These are phyloP conservation scores for Rhinocladiella similis DNA, from an alignment of 2,329 filamentous ascomycete genomes.

Conservation along the genomic window DNA sequence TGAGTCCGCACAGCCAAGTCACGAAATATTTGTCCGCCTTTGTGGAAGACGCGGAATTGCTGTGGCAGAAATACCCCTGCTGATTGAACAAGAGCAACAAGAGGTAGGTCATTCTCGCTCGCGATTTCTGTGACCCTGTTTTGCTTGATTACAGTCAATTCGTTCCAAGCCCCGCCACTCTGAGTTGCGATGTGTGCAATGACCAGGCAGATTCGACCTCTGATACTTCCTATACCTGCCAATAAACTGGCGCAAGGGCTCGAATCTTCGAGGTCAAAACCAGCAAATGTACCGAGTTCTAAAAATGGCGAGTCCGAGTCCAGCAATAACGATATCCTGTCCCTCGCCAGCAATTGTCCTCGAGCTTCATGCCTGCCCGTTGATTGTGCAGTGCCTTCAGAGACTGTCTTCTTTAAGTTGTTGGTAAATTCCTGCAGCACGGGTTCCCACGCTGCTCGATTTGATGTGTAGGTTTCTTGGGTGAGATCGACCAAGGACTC, in stretches of 20 bases:
- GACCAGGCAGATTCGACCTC: slow-evolving; percentile 39
- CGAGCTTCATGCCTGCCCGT: slow-evolving; percentile 32
- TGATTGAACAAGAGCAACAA: slow-evolving; percentile 44
- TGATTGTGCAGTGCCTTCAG: slow-evolving; percentile 35
- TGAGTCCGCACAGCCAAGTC: slow-evolving; percentile 42
- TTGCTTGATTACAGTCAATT: slow-evolving; percentile 37
- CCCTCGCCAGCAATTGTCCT: slow-evolving; percentile 38
- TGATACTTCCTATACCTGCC: slow-evolving; percentile 41
- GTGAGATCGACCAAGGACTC: slow-evolving; percentile 26
- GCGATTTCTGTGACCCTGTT: slow-evolving; percentile 41
- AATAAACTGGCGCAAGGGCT: slow-evolving; percentile 40
- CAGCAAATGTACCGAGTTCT: slow-evolving; percentile 41
- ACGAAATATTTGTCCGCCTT: slow-evolving; percentile 43
- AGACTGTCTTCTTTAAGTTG: slow-evolving; percentile 31
- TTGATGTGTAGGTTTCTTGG: slow-evolving; percentile 25
- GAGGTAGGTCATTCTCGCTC: slow-evolving; percentile 42
- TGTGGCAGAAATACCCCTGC: slow-evolving; percentile 46
- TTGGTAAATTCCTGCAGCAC: slow-evolving; percentile 36
- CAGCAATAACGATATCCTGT: slow-evolving; percentile 39
- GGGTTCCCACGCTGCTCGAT: slow-evolving; percentile 32
- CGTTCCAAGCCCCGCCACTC: slow-evolving; percentile 47
- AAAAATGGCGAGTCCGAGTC: slow-evolving; percentile 43
- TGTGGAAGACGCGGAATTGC: slow-evolving; percentile 49
- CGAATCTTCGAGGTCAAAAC: slow-evolving; percentile 38
- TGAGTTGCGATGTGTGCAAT: slow-evolving; percentile 46